phyloP scores from a whole-genome alignment of 805 yeast species.

The Starmerella etchellsii region DNA sequence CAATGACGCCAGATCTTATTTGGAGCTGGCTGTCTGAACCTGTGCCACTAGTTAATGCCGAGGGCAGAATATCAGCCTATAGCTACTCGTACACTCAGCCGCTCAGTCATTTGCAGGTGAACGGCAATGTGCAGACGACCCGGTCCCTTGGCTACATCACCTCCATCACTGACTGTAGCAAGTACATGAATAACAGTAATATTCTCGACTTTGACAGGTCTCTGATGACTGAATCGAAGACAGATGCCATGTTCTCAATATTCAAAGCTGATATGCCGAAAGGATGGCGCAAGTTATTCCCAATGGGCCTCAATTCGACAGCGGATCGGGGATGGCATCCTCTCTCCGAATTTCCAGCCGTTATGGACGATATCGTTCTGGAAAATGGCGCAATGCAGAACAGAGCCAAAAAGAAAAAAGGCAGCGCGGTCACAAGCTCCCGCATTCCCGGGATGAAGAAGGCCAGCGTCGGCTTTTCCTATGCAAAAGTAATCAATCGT shows the following conservation, averaged over 20 bases:
- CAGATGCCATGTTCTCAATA: slow-evolving; percentile 2
- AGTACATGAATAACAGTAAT: slow-evolving; percentile 5
- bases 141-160: slow-evolving; percentile 16
- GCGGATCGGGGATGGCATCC: slow-evolving; percentile 4
- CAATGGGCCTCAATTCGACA: slow-evolving; percentile 1
- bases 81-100: slow-evolving; percentile 11
- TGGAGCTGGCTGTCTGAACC: slow-evolving; percentile 10
- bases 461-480: slow-evolving; percentile 21
- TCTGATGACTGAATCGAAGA: background rate
- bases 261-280: background rate
- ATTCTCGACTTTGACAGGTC: background rate
- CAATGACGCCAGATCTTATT: slow-evolving; percentile 1
- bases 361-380: slow-evolving; percentile 4
- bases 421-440: slow-evolving; percentile 15
- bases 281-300: slow-evolving; percentile 9
- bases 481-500: slow-evolving; percentile 4
- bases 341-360: slow-evolving; percentile 15
- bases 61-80: slow-evolving; percentile 7
- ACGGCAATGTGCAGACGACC: slow-evolving; percentile 5
- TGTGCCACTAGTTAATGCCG: slow-evolving; percentile 3
- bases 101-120: background rate
- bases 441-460: slow-evolving; percentile 3
- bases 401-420: background rate
- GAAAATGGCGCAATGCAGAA: background rate
- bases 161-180: slow-evolving; percentile 12